phyloP scores from a whole-genome alignment of 1,284 basidiomycete species.

The Athelia sp. region DNA sequence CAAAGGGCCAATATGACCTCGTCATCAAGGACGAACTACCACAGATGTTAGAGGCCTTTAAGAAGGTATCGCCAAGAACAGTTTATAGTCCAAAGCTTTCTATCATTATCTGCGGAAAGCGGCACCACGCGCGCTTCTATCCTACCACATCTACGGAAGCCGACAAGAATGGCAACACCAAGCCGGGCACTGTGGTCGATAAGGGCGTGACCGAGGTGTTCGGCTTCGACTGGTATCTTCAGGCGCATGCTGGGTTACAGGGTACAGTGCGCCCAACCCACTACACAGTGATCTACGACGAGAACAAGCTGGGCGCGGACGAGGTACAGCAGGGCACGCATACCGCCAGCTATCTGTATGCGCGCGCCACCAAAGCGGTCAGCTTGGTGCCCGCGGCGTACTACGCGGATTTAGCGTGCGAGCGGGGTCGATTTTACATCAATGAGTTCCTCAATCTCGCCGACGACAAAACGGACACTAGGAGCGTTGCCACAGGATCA shows the following conservation, averaged over 20 bases:
- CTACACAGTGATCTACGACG: constrained; percentile 72
- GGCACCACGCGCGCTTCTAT: constrained; percentile 66
- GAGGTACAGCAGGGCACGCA: constrained; percentile 66
- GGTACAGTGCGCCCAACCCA: constrained; percentile 66
- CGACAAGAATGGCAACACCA: constrained; percentile 65
- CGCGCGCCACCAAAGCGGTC: constrained; percentile 72
- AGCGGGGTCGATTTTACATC: constrained; percentile 65
- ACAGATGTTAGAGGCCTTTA: constrained; percentile 52
- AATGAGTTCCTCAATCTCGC: constrained; percentile 54
- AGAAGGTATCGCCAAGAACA: constrained; percentile 38
- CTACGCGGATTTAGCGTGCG: constrained; percentile 74
- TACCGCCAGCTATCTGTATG: constrained; percentile 62
- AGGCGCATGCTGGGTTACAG: constrained; percentile 67
- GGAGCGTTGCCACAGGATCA: constrained; percentile 7
- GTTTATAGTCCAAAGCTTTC: constrained; percentile 59
- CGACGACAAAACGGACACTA: constrained; percentile 40
- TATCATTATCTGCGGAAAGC: constrained; percentile 75
- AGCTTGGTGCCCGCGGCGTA: constrained; percentile 73
- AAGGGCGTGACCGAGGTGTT: constrained; percentile 67
- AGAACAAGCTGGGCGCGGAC: constrained; percentile 59
- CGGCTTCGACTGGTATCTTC: too few relatives aligned
- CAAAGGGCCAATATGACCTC: constrained; percentile 63
- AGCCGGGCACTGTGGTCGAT: constrained; percentile 74
- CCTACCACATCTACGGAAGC: constrained; percentile 43
- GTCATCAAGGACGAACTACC: constrained; percentile 55